Conservation (phyloP, 805 yeast species). For the Scheffersomyces stipitis region DNA sequence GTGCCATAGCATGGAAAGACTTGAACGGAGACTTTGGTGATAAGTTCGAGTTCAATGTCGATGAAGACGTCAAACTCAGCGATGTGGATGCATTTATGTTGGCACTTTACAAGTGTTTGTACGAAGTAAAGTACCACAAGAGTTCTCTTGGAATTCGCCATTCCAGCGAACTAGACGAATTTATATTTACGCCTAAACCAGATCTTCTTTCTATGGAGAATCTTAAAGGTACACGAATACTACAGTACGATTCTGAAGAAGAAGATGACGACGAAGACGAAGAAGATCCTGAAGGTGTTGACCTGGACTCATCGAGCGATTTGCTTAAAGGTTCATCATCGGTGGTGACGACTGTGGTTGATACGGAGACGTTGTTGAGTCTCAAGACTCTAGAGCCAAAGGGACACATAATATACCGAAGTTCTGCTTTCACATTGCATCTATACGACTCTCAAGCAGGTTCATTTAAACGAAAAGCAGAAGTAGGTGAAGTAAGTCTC, state of each 20-base stretch:
- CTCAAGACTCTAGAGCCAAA: constrained; percentile 8
- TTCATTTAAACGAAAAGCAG: constrained; percentile 47
- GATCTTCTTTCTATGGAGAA: constrained; percentile 22
- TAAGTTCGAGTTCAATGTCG: constrained; percentile 74
- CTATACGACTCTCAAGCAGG: constrained; percentile 55
- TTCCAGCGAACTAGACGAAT: constrained; percentile 53
- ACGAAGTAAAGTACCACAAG: constrained; percentile 68
- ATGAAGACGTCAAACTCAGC: constrained; percentile 52
- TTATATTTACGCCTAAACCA: constrained; percentile 39
- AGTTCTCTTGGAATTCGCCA: constrained; percentile 44
- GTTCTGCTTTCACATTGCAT: constrained; percentile 43
- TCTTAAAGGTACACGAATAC: constrained; percentile 12
- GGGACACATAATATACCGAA: constrained; percentile 17
- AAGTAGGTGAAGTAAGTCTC: constrained; percentile 29
- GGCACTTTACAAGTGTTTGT: constrained; percentile 66
- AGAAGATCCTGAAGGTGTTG: constrained; percentile 22
- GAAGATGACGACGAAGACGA: constrained; percentile 27
- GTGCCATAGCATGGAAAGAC: constrained; percentile 77
- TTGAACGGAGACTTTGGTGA: constrained; percentile 86
- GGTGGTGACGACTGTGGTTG: no score
- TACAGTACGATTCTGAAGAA: constrained; percentile 11
- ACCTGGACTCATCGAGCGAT: constrained; percentile 10
- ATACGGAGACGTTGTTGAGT: constrained; percentile 10
- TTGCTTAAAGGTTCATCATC: constrained; percentile 18
- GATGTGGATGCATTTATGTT: constrained; percentile 64